These are phyloP conservation scores for Yamadazyma diospyri DNA, from an alignment of 1,139 yeast genomes.

Conservation along the genomic window DNA sequence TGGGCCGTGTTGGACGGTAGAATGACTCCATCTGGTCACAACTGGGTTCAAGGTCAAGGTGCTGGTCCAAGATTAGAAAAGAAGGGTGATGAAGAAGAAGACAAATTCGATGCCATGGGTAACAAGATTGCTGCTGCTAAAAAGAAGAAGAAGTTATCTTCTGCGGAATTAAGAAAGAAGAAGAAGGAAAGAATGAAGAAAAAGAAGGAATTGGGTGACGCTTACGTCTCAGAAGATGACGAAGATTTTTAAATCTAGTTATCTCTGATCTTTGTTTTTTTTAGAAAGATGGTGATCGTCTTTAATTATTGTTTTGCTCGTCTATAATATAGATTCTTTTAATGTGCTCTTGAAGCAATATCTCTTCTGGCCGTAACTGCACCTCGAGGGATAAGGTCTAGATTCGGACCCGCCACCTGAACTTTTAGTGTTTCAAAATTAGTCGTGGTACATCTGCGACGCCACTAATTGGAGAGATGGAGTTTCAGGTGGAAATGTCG, in stretches of 20 bases:
- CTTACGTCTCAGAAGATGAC: slow-evolving; percentile 94
- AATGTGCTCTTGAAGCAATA: too few species aligned
- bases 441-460: too few species aligned
- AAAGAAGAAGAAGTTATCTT: slow-evolving; percentile 96
- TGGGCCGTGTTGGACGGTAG: slow-evolving; percentile 98
- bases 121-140: slow-evolving; percentile 95
- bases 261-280: slow-evolving; percentile 7
- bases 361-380: too few species aligned
- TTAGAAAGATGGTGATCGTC: slow-evolving; percentile 6
- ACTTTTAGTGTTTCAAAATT: too few species aligned
- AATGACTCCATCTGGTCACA: slow-evolving; percentile 99
- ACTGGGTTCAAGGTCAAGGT: slow-evolving; percentile 99
- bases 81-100: slow-evolving; percentile 97
- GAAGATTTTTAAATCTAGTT: slow-evolving; percentile 44
- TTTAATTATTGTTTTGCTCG: slow-evolving; percentile 17
- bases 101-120: slow-evolving; percentile 99
- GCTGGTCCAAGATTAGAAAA: slow-evolving; percentile 96
- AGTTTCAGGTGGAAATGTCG: too few species aligned
- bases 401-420: too few species aligned
- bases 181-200: slow-evolving; percentile 99
- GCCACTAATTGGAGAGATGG: too few species aligned
- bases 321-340: slow-evolving; percentile 15
- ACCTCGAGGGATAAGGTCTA: too few species aligned
- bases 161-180: slow-evolving; percentile 99
- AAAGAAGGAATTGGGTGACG: slow-evolving; percentile 99